Evolutionary conservation across 495 filamentous ascomycete species (phyloP), one percentile per base, ranked within the genome.

Genomic region (Xylaria intraflava): DNA sequence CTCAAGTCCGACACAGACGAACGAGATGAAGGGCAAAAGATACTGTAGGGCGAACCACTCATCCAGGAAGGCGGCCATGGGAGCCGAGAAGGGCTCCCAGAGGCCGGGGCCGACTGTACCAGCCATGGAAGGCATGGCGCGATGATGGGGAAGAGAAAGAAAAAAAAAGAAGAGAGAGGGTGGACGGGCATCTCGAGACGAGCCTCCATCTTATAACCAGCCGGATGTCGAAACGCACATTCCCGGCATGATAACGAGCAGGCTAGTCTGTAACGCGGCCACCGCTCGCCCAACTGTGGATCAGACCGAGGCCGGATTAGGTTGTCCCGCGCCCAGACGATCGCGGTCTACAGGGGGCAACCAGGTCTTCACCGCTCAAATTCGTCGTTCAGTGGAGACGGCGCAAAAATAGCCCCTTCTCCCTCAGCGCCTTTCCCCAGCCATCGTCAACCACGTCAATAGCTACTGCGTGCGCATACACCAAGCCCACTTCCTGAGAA

Each of bases 1-100:
- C 45, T 55, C 52, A 2, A 55, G 52, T 48, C 52, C 52, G 45
- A 55, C 52, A 29, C 52, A 55, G 52, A 55, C 52, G 52, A 55
- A 55, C 24, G 52, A 55, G 52, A 55, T 55, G 45, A 55, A 45
- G 5, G 52, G 45, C 44, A 55, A 45, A 14, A 55, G 52, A 27
- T 55, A 55, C 36, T 46, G 52, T 16, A 55, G 52, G 10, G 52
- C 52, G 44, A 55, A 36, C 52, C 52, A 55, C 9, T 55, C 52
- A 36, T 49, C 38, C 44, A 55, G 2, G 23, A 49, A 55, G 19
- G 35, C 2, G 7, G 20, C 36, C 42, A 49, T 8, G 36, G 52
- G 52, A 14, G 52, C 38, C 26, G 52, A 36, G 27, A 55, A 55
- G 10, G 39, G 17, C 43, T 54, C 51, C 51, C 51, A 53, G 33